Evolutionary conservation across 1,284 basidiomycete species (phyloP).

Genomic region (Flammula alnicola): DNA sequence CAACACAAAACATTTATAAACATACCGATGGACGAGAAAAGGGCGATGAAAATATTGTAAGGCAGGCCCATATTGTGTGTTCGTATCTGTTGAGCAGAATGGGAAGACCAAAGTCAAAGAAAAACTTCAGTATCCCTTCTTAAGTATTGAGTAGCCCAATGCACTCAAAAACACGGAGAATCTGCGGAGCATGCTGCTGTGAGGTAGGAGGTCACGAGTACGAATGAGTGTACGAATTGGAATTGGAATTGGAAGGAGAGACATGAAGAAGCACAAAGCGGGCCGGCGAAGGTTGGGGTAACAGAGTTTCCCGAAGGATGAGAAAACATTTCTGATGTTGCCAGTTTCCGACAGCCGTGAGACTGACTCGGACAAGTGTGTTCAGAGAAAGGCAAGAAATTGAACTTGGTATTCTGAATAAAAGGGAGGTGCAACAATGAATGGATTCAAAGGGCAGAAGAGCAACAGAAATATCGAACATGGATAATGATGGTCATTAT

Average conservation of each 20-base stretch:
- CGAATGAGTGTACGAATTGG: background rate
- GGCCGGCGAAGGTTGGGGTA: constrained; percentile 8
- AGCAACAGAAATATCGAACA: too few relatives aligned
- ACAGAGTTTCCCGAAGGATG: constrained; percentile 5
- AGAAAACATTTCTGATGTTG: background rate
- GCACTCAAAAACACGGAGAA: constrained; percentile 9
- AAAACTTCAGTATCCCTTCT: background rate
- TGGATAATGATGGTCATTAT: too few relatives aligned
- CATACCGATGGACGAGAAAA: constrained; percentile 55
- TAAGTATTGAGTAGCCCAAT: background rate
- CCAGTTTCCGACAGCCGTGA: background rate
- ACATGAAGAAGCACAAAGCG: constrained; percentile 14
- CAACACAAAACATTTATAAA: constrained; percentile 4
- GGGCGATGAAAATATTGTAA: constrained; percentile 51
- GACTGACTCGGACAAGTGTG: too few relatives aligned
- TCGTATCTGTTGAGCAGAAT: background rate
- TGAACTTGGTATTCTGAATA: background rate
- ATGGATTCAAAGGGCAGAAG: too few relatives aligned
- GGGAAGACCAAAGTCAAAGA: background rate
- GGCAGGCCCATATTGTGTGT: constrained; percentile 46
- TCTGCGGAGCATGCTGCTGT: constrained; percentile 11
- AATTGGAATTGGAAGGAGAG: too few relatives aligned
- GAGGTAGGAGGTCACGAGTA: constrained; percentile 5
- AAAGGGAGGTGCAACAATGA: background rate
- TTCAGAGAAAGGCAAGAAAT: background rate